Conservation (phyloP, 1,139 yeast genomes). For the Kluyveromyces sp. region DNA sequence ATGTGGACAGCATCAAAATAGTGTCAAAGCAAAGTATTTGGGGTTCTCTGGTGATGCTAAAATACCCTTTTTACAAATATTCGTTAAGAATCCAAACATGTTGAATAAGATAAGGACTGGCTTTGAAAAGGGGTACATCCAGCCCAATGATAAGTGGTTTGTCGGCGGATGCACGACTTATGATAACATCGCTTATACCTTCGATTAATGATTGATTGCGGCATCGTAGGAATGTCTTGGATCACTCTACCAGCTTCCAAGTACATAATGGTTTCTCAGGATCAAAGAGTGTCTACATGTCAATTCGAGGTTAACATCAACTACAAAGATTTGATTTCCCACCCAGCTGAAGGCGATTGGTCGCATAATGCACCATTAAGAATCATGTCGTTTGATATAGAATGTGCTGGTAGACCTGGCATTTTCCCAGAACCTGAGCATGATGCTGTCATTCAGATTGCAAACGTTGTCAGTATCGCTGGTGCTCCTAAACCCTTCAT, state of each 20-base stretch:
- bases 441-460: slow-evolving; percentile 95
- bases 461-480: slow-evolving; percentile 79
- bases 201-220: slow-evolving; percentile 86
- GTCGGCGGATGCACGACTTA: slow-evolving; percentile 58
- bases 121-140: slow-evolving; percentile 79
- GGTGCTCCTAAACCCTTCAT: slow-evolving; percentile 79
- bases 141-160: slow-evolving; percentile 54
- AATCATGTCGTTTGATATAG: slow-evolving; percentile 90
- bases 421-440: slow-evolving; percentile 90
- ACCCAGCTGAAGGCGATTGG: slow-evolving; percentile 91
- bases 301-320: slow-evolving; percentile 75
- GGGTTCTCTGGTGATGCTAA: slow-evolving; percentile 77
- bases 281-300: slow-evolving; percentile 55
- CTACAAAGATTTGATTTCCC: slow-evolving; percentile 64
- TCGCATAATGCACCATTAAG: slow-evolving; percentile 89
- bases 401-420: slow-evolving; percentile 97
- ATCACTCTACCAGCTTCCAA: slow-evolving; percentile 74
- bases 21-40: slow-evolving; percentile 76
- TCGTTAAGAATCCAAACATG: slow-evolving; percentile 55
- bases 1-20: slow-evolving; percentile 54
- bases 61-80: slow-evolving; percentile 72
- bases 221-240: slow-evolving; percentile 97
- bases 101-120: slow-evolving; percentile 64
- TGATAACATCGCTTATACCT: slow-evolving; percentile 85
- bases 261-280: slow-evolving; percentile 41